Conservation (phyloP, 2,329 filamentous ascomycete genomes). For the Aureobasidium uvarum region DNA sequence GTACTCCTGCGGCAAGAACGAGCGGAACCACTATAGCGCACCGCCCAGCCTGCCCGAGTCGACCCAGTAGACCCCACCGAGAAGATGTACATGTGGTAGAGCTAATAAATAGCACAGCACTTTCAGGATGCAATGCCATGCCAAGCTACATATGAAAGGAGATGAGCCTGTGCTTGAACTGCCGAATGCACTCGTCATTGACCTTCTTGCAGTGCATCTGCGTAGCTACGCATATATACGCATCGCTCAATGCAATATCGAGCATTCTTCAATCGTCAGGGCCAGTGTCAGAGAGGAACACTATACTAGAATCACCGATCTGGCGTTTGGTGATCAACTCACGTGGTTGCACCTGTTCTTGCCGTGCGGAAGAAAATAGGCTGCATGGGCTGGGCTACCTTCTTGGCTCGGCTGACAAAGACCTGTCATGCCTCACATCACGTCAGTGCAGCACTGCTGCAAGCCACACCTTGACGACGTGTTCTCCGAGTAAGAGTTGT, state of each 20-base stretch:
- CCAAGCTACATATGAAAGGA: background rate
- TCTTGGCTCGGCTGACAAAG: background rate
- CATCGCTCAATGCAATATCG: background rate
- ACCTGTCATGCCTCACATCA: background rate
- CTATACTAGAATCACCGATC: background rate
- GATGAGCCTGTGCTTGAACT: background rate
- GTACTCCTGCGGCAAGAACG: background rate
- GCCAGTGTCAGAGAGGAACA: background rate
- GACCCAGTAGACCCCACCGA: background rate
- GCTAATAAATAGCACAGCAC: background rate
- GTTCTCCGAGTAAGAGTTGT: background rate
- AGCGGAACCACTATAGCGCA: background rate
- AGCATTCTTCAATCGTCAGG: background rate
- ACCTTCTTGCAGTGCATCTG: background rate
- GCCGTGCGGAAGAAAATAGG: background rate
- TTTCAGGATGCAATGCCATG: background rate
- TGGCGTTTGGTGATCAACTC: background rate
- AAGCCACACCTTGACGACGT: constrained; percentile 15
- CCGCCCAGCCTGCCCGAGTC: background rate
- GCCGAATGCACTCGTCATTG: constrained; percentile 23
- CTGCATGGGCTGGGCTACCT: background rate
- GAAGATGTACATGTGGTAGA: background rate
- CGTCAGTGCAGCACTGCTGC: constrained; percentile 8
- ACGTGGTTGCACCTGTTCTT: background rate
- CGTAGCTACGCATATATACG: background rate